Conservation (phyloP, 371 early-diverging fungal genomes). For the Apophysomyces variabilis region DNA sequence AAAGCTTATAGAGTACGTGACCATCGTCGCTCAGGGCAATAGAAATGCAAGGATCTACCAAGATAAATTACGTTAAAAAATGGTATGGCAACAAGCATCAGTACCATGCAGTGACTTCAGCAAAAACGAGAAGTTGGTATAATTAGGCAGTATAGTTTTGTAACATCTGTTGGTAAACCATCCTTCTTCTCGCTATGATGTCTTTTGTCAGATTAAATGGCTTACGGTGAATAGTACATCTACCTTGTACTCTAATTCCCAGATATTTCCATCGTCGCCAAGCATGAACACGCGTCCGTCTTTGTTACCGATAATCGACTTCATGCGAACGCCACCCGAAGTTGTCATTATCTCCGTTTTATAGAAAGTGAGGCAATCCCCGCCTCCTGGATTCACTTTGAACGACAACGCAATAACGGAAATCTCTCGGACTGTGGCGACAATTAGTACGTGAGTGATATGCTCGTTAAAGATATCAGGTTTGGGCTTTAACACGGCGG, state of each 20-base stretch:
- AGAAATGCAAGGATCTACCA: conserved; percentile 52
- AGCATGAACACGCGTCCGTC: conserved; percentile 89
- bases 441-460: conserved; percentile 81
- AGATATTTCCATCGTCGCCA: conserved; percentile 85
- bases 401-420: conserved; percentile 74
- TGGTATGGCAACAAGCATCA: conserved; percentile 4
- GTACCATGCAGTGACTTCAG: conserved; percentile 16
- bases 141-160: conserved; percentile 51
- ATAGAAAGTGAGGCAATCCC: conserved; percentile 55
- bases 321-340: conserved; percentile 79
- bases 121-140: conserved; percentile 16
- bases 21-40: conserved; percentile 66
- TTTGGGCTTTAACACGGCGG: conserved; percentile 78
- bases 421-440: conserved; percentile 87
- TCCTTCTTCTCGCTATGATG: conserved; percentile 66
- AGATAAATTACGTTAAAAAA: no score
- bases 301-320: conserved; percentile 72
- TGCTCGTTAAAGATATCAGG: conserved; percentile 78
- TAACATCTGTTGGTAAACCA: conserved; percentile 83
- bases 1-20: conserved; percentile 35
- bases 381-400: conserved; percentile 20
- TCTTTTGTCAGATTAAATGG: neutral
- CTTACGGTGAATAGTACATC: neutral
- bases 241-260: conserved; percentile 89
- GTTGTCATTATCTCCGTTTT: conserved; percentile 77